A percentile compares a stretch with the other conserved stretches of the same genome.
phyloP scores from a whole-genome alignment of 2,329 filamentous ascomycete genomes.

The Neofusicoccum laricinum region DNA sequence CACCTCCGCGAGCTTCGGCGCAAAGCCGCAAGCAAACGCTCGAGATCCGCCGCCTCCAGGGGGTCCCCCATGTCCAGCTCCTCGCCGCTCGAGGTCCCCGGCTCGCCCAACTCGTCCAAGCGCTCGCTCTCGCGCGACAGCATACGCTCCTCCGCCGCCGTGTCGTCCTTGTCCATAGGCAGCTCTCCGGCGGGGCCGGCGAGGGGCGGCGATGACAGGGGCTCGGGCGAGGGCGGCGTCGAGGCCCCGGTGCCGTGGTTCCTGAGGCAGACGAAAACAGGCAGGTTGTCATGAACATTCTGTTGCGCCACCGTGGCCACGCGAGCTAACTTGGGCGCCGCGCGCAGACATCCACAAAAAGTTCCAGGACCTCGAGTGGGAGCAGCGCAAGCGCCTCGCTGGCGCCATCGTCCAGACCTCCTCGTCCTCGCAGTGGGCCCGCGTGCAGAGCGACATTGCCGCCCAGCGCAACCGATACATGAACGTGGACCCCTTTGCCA shows the following conservation, averaged over 20 bases:
- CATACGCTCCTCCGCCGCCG: conserved; percentile 27
- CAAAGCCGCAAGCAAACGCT: conserved; percentile 28
- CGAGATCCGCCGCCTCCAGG: conserved; percentile 24
- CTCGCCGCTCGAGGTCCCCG: conserved; percentile 22
- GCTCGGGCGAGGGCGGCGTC: background rate
- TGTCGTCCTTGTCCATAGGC: conserved; percentile 26
- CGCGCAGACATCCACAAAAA: conserved; percentile 55
- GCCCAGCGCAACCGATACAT: conserved; percentile 74
- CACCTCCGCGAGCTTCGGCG: conserved; percentile 18
- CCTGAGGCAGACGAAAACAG: conserved; percentile 47
- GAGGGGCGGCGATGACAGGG: conserved; percentile 18
- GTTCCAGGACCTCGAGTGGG: conserved; percentile 61
- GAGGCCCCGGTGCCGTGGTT: conserved; percentile 36
- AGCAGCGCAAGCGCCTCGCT: conserved; percentile 54
- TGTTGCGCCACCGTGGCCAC: background rate
- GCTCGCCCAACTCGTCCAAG: conserved; percentile 33
- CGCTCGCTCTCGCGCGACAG: conserved; percentile 40
- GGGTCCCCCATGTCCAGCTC: conserved; percentile 23
- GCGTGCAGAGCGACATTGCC: conserved; percentile 56
- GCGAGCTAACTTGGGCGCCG: conserved; percentile 12
- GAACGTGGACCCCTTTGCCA: conserved; percentile 87
- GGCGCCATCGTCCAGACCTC: conserved; percentile 29
- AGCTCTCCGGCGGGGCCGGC: conserved; percentile 24
- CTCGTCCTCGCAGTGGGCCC: conserved; percentile 55
- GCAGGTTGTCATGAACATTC: conserved; percentile 42